Conservation (phyloP, 2,329 filamentous ascomycete genomes). For the Colletotrichum cereale region DNA sequence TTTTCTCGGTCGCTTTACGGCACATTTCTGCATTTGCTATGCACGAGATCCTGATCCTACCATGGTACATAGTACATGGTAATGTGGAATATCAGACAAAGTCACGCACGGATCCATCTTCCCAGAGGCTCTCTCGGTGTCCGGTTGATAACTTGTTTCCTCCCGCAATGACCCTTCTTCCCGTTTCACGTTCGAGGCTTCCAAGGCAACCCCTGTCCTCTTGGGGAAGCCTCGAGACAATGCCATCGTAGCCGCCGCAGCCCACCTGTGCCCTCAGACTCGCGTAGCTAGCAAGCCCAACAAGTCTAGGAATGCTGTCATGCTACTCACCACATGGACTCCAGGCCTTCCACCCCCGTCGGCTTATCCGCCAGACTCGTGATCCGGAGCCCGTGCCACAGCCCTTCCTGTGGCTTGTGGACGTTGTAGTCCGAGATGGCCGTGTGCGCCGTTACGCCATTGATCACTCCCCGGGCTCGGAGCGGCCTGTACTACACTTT, state of each 20-base stretch:
- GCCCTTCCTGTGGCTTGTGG: slow-evolving; percentile 53
- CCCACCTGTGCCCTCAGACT: slow-evolving; percentile 7
- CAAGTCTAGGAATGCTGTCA: slow-evolving; percentile 4
- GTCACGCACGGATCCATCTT: slow-evolving; percentile 9
- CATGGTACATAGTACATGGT: background rate
- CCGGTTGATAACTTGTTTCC: background rate
- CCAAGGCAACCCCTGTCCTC: background rate
- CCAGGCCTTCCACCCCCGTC: slow-evolving; percentile 52
- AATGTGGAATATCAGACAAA: slow-evolving; percentile 1
- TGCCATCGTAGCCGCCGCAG: background rate
- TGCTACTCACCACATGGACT: slow-evolving; percentile 50
- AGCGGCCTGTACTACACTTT: too few relatives aligned
- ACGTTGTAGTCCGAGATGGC: slow-evolving; percentile 59
- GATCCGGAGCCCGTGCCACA: slow-evolving; percentile 56
- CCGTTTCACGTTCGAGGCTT: slow-evolving; percentile 24
- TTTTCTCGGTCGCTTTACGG: slow-evolving; percentile 37
- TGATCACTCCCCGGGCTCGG: too few relatives aligned
- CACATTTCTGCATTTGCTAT: slow-evolving; percentile 27
- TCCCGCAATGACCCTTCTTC: slow-evolving; percentile 19
- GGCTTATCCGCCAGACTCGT: slow-evolving; percentile 55
- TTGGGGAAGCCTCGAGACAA: background rate
- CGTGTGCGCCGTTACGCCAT: slow-evolving; percentile 62
- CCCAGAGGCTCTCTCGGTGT: slow-evolving; percentile 4
- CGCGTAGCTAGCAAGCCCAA: slow-evolving; percentile 12
- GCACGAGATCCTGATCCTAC: background rate